A percentile compares a stretch with the other conserved stretches of the same genome.
These are phyloP conservation scores for Pseudocercospora fuligena DNA, from an alignment of 2,329 filamentous ascomycete genomes.

Conservation along the genomic window DNA sequence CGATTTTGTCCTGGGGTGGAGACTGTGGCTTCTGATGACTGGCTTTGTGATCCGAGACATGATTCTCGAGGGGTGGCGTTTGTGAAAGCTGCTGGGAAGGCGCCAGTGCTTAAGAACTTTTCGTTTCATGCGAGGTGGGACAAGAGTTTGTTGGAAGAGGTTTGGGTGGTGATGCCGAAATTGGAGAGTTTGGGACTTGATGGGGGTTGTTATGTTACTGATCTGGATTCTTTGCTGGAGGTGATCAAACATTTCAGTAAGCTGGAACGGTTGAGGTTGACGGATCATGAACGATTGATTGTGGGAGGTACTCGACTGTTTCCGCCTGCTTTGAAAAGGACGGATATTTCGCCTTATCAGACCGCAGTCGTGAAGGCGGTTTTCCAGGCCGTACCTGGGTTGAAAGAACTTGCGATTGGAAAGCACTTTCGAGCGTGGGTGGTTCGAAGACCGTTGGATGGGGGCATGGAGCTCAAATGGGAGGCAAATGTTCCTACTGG, in stretches of 20 bases:
- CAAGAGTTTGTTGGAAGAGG: neutral
- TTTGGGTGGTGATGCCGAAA: neutral
- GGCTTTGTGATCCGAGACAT: conserved; percentile 3
- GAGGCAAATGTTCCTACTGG: conserved; percentile 1
- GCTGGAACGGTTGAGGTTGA: neutral
- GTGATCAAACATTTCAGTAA: neutral
- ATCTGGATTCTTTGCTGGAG: conserved; percentile 2
- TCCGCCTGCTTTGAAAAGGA: neutral
- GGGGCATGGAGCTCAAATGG: neutral
- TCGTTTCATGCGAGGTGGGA: conserved; percentile 1
- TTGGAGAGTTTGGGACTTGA: neutral
- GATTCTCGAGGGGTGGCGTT: neutral
- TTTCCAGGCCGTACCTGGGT: neutral
- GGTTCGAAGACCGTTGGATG: neutral
- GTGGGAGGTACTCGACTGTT: neutral
- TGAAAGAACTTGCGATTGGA: neutral
- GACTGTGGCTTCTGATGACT: neutral
- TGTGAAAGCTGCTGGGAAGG: neutral
- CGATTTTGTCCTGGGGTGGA: neutral
- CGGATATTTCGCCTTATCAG: neutral
- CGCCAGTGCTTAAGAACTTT: neutral
- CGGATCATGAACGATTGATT: neutral
- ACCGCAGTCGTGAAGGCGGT: neutral
- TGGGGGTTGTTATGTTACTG: neutral
- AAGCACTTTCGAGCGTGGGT: conserved; percentile 1